Percentiles rank a stretch among this genome's conserved stretches.
These are phyloP conservation scores for Agrocybe chaxingu DNA, from an alignment of 768 basidiomycete species.

Conservation along the genomic window DNA sequence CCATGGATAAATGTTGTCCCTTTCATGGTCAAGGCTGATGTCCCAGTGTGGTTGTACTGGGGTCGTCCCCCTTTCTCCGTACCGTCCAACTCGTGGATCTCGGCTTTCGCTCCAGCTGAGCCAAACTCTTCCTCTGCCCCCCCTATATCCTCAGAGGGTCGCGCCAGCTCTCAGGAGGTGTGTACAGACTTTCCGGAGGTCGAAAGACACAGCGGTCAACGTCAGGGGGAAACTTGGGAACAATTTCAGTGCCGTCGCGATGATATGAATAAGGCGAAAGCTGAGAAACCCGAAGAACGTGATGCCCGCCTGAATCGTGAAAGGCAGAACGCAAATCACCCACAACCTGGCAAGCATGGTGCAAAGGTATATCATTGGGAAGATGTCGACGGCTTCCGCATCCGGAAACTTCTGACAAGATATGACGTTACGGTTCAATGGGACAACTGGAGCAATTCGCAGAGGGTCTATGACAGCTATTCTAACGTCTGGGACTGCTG, in stretches of 20 bases:
- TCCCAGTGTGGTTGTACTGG: constrained; percentile 10
- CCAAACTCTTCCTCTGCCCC: neutral
- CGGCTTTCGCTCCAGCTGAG: too few relatives aligned
- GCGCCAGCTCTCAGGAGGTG: neutral
- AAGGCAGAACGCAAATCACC: too few relatives aligned
- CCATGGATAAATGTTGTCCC: constrained; percentile 2
- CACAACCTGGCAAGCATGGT: constrained; percentile 15
- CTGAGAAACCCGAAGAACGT: neutral
- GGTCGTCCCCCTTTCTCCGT: constrained; percentile 1
- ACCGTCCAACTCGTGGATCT: constrained; percentile 1
- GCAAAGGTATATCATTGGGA: constrained; percentile 19
- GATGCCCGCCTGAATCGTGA: too few relatives aligned
- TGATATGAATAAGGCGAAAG: neutral
- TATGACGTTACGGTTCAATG: constrained; percentile 10
- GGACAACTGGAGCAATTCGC: constrained; percentile 3
- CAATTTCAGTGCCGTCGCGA: too few relatives aligned
- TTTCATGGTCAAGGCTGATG: constrained; percentile 1
- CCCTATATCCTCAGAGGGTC: neutral
- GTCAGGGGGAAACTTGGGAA: too few relatives aligned
- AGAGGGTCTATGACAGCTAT: neutral
- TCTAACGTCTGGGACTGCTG: neutral
- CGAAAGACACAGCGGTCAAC: neutral
- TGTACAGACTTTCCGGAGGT: too few relatives aligned
- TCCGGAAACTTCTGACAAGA: constrained; percentile 12
- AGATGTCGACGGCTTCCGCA: constrained; percentile 16